Percentiles rank a stretch among this genome's conserved stretches.
These are phyloP conservation scores for Hypoxylon cercidicola DNA, from an alignment of 495 filamentous ascomycete genomes.

Conservation along the genomic window DNA sequence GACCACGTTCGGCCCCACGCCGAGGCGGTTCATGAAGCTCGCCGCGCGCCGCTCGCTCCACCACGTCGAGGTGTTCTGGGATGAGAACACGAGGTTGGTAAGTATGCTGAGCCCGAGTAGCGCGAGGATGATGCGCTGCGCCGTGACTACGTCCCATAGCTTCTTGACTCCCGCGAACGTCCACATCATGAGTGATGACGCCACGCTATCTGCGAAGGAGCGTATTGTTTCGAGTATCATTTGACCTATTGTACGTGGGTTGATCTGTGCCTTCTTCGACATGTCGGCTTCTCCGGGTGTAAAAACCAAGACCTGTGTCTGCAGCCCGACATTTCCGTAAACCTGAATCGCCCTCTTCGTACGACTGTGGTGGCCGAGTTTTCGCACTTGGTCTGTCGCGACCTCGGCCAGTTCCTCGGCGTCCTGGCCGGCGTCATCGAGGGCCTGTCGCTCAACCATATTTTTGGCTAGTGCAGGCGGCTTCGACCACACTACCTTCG, in stretches of 20 bases:
- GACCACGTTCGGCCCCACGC: slow-evolving; percentile 77
- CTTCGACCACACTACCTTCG: slow-evolving; percentile 84
- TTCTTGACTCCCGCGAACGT: slow-evolving; percentile 69
- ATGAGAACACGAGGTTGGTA: slow-evolving; percentile 76
- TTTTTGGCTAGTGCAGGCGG: slow-evolving; percentile 71
- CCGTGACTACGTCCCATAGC: slow-evolving; percentile 74
- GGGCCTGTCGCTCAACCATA: slow-evolving; percentile 82
- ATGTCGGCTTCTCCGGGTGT: slow-evolving; percentile 53
- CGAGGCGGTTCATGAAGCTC: slow-evolving; percentile 80
- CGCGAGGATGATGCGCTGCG: slow-evolving; percentile 77
- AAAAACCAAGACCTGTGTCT: slow-evolving; percentile 73
- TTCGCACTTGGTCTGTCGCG: slow-evolving; percentile 85
- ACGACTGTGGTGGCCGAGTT: slow-evolving; percentile 80
- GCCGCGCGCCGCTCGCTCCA: slow-evolving; percentile 85
- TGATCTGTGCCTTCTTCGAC: slow-evolving; percentile 65
- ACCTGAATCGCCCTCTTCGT: slow-evolving; percentile 92
- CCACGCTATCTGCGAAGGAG: slow-evolving; percentile 74
- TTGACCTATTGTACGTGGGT: slow-evolving; percentile 70
- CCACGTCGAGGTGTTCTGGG: slow-evolving; percentile 75
- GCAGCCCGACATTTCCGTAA: slow-evolving; percentile 86
- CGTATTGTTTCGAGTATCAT: slow-evolving; percentile 76
- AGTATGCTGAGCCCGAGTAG: slow-evolving; percentile 73
- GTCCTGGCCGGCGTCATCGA: slow-evolving; percentile 81
- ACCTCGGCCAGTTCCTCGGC: slow-evolving; percentile 87
- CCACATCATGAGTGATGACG: slow-evolving; percentile 79